A percentile compares a stretch with the other conserved stretches of the same genome.
Evolutionary conservation across 495 filamentous ascomycete genomes (phyloP).

Genomic region (Rusavskia elegans): DNA sequence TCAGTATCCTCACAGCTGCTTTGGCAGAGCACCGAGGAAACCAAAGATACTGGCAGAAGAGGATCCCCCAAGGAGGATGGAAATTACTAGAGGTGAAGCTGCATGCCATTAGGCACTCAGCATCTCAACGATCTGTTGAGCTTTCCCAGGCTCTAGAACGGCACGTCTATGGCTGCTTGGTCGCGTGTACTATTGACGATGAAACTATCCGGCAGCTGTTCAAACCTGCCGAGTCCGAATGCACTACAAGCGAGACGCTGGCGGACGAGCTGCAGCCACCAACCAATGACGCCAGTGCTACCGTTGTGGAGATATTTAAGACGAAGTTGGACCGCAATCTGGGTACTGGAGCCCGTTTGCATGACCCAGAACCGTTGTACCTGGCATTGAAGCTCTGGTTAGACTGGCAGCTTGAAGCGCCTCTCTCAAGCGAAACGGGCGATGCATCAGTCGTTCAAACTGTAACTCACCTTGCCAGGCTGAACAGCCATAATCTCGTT

Average conservation of each 20-base stretch:
- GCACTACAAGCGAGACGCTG: neutral
- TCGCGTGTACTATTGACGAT: conserved; percentile 70
- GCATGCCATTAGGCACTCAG: conserved; percentile 41
- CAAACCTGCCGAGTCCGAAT: neutral
- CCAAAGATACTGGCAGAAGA: conserved; percentile 63
- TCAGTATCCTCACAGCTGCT: conserved; percentile 58
- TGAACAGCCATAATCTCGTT: conserved; percentile 59
- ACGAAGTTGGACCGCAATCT: neutral
- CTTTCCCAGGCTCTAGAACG: conserved; percentile 42
- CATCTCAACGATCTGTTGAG: conserved; percentile 25
- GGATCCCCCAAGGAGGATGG: conserved; percentile 62
- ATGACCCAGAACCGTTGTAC: conserved; percentile 11
- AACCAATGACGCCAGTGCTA: conserved; percentile 9
- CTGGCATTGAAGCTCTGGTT: conserved; percentile 12
- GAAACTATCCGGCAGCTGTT: conserved; percentile 40
- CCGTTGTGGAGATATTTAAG: conserved; percentile 14
- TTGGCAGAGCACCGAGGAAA: conserved; percentile 76
- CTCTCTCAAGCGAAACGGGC: conserved; percentile 13
- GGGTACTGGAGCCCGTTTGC: neutral
- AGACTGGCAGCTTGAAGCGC: conserved; percentile 16
- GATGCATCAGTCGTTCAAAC: neutral
- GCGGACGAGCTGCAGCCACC: neutral
- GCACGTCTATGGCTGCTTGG: conserved; percentile 69
- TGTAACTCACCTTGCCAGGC: conserved; percentile 25
- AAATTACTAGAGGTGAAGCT: conserved; percentile 56